Percentiles rank a stretch among this genome's conserved stretches.
These are phyloP conservation scores for Schrenkiella parvula DNA, from an alignment of 345 rosid genomes.

Conservation along the genomic window DNA sequence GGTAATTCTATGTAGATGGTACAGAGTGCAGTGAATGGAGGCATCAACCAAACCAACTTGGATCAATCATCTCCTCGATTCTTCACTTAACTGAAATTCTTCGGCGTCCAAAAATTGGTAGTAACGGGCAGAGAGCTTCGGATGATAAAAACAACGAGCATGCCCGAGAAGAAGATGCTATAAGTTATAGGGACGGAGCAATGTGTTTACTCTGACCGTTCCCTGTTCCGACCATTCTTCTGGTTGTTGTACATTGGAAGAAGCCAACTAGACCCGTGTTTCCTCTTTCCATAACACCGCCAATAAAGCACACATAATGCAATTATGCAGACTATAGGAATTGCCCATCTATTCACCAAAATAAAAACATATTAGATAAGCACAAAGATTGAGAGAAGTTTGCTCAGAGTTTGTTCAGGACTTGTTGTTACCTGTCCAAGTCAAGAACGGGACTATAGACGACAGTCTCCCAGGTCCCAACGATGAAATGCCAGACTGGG, in stretches of 20 bases:
- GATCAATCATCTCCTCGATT: slow-evolving; percentile 24
- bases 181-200: slow-evolving; percentile 8
- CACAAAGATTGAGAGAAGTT: background rate
- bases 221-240: slow-evolving; percentile 52
- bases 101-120: slow-evolving; percentile 32
- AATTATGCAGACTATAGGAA: slow-evolving; percentile 53
- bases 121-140: slow-evolving; percentile 35
- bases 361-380: background rate
- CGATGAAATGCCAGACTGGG: slow-evolving; percentile 89
- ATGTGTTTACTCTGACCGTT: slow-evolving; percentile 64
- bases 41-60: slow-evolving; percentile 27
- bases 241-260: slow-evolving; percentile 68
- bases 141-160: slow-evolving; percentile 35
- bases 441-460: slow-evolving; percentile 95
- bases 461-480: slow-evolving; percentile 81
- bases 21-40: slow-evolving; percentile 16
- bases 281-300: slow-evolving; percentile 81
- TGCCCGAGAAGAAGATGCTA: slow-evolving; percentile 29
- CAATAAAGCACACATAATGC: slow-evolving; percentile 61
- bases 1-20: slow-evolving; percentile 21
- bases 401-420: background rate
- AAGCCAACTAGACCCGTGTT: slow-evolving; percentile 62
- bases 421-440: slow-evolving; percentile 69
- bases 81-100: slow-evolving; percentile 13
- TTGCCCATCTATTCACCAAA: slow-evolving; percentile 77